phyloP scores from a whole-genome alignment of 192 early-diverging fungal species.

The Coemansia umbellata region DNA sequence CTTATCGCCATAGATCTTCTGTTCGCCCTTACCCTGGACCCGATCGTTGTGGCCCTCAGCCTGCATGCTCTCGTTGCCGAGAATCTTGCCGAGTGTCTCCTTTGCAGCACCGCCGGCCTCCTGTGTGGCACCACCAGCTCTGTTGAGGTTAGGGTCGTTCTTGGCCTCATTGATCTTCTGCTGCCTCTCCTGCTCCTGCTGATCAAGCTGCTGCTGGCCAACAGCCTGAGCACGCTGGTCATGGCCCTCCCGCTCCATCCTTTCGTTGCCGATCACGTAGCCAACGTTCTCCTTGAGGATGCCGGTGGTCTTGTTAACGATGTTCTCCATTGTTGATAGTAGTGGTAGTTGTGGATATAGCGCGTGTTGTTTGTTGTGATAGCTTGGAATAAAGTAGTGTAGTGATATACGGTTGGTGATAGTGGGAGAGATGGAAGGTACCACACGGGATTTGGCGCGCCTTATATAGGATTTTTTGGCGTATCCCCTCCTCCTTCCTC shows the following conservation, averaged over 20 bases:
- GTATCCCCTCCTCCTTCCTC: no score
- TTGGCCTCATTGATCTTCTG: not conserved
- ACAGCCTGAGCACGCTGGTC: constrained; percentile 12
- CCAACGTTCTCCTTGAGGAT: constrained; percentile 18
- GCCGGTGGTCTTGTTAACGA: constrained; percentile 17
- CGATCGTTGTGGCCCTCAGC: constrained; percentile 10
- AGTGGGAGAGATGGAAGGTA: no score
- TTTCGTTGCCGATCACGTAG: constrained; percentile 7
- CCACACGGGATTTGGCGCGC: no score
- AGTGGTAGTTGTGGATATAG: no score
- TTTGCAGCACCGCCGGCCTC: constrained; percentile 13
- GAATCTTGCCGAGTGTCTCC: constrained; percentile 17
- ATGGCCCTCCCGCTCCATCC: constrained; percentile 5
- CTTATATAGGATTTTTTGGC: no score
- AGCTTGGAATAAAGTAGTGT: no score
- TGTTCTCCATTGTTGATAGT: constrained; percentile 9
- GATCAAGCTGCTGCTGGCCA: constrained; percentile 15
- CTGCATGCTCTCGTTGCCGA: constrained; percentile 12
- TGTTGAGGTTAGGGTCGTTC: not conserved
- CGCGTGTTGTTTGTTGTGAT: no score
- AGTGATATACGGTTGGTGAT: no score
- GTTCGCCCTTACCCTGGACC: constrained; percentile 8
- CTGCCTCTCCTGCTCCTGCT: no score
- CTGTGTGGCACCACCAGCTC: not conserved
- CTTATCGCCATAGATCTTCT: not conserved